Percentiles rank a stretch among this genome's conserved stretches.
Conservation (phyloP, 148 eudicot genomes). For the Rhododendron vialii region DNA sequence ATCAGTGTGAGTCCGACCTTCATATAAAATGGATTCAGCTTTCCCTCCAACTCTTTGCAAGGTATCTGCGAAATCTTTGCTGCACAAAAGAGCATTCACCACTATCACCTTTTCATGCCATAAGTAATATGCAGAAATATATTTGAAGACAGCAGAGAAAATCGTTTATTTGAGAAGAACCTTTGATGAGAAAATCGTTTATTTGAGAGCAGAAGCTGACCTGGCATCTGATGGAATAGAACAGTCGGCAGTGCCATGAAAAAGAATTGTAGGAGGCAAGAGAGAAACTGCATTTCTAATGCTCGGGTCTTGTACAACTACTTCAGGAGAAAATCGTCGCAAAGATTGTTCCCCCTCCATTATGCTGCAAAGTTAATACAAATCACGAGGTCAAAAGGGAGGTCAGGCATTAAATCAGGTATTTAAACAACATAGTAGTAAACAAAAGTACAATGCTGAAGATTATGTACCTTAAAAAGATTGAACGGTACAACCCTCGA, state of each 20-base stretch:
- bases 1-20: conserved; percentile 94
- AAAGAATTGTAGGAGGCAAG: conserved; percentile 68
- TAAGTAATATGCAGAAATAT: not conserved
- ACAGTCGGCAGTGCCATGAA: conserved; percentile 93
- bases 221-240: conserved; percentile 87
- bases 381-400: conserved; percentile 14
- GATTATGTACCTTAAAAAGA: conserved; percentile 58
- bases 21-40: conserved; percentile 69
- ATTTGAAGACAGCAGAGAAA: not conserved
- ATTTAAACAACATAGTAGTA: not conserved
- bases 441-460: not conserved
- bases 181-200: not conserved
- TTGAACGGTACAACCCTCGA: conserved; percentile 78
- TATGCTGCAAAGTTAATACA: conserved; percentile 43
- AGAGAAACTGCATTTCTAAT: conserved; percentile 53
- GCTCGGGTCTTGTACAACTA: conserved; percentile 70
- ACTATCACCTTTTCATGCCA: not conserved
- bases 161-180: not conserved
- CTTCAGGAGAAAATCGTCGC: conserved; percentile 70
- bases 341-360: conserved; percentile 92
- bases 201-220: conserved; percentile 28
- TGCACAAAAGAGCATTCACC: conserved; percentile 21
- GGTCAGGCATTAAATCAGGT: not conserved
- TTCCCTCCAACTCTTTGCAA: conserved; percentile 74
- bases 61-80: conserved; percentile 65